A percentile compares a stretch with the other conserved stretches of the same genome.
phyloP scores from a whole-genome alignment of 202 grass and related monocot species.

The Schoenoplectus tabernaemontani region DNA sequence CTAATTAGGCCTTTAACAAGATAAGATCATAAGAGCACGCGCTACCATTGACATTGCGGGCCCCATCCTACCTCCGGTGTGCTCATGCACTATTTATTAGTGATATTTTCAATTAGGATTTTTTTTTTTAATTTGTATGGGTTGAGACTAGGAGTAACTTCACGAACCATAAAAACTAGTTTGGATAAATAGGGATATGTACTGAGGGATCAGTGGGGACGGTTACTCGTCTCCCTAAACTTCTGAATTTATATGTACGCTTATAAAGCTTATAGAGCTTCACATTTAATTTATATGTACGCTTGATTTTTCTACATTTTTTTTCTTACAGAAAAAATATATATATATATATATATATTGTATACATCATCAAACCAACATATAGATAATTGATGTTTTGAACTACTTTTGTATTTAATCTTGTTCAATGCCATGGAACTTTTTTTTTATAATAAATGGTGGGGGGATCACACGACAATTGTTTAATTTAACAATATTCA shows the following conservation, averaged over 20 bases:
- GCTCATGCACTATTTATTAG: not conserved
- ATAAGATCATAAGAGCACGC: conserved; percentile 14
- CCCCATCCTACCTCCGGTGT: not conserved
- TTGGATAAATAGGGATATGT: not conserved
- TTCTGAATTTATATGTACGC: not conserved
- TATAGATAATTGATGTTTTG: no score
- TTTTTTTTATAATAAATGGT: no score
- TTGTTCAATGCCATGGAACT: no score
- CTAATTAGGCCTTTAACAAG: conserved; percentile 23
- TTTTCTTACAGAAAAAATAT: no score
- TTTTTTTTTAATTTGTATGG: not conserved
- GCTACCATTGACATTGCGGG: not conserved
- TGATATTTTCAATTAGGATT: not conserved
- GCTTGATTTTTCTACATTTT: no score
- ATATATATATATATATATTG: no score
- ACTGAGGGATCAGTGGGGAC: not conserved
- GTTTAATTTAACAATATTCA: no score
- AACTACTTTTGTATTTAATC: no score
- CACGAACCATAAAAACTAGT: not conserved
- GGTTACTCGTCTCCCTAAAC: not conserved
- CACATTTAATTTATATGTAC: no score
- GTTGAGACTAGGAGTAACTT: conserved; percentile 2
- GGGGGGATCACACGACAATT: no score
- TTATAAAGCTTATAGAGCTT: no score
- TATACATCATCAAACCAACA: no score